These are phyloP conservation scores for Inga leiocalycina DNA, from an alignment of 306 rosid species.

Conservation along the genomic window DNA sequence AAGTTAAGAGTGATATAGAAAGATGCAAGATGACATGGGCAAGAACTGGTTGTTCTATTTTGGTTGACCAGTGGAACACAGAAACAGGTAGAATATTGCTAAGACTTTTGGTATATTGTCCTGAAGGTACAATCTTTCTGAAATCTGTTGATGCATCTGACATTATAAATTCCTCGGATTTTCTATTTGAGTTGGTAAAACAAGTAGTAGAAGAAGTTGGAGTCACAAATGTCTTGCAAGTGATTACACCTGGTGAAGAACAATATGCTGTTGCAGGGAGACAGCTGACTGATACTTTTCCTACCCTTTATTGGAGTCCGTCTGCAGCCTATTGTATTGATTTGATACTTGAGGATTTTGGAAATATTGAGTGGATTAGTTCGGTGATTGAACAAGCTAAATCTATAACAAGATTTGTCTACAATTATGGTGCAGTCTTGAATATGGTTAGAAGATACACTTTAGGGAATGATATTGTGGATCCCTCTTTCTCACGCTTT, in stretches of 20 bases:
- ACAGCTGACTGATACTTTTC: constrained; percentile 66
- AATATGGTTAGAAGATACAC: constrained; percentile 81
- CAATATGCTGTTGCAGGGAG: constrained; percentile 66
- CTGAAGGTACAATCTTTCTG: constrained; percentile 75
- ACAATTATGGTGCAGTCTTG: constrained; percentile 68
- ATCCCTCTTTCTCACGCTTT: constrained; percentile 59
- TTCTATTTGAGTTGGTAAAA: constrained; percentile 64
- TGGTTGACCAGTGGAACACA: constrained; percentile 72
- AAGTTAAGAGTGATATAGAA: constrained; percentile 65
- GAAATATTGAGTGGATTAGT: constrained; percentile 74
- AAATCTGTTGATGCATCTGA: constrained; percentile 75
- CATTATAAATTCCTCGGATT: constrained; percentile 47
- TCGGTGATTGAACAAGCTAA: constrained; percentile 72
- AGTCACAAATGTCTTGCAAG: constrained; percentile 77
- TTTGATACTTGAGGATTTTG: constrained; percentile 74
- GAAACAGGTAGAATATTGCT: constrained; percentile 55
- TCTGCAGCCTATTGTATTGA: constrained; percentile 70
- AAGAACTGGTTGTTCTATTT: constrained; percentile 78
- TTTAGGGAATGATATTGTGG: constrained; percentile 74
- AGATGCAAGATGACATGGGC: constrained; percentile 67
- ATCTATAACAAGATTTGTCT: constrained; percentile 79
- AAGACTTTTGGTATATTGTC: constrained; percentile 61
- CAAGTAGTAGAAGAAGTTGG: constrained; percentile 84
- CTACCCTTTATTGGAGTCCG: constrained; percentile 81
- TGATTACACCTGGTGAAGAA: constrained; percentile 67